A percentile compares a stretch with the other conserved stretches of the same genome.
Conservation (phyloP, 495 filamentous ascomycete species). For the Physcia stellaris region DNA sequence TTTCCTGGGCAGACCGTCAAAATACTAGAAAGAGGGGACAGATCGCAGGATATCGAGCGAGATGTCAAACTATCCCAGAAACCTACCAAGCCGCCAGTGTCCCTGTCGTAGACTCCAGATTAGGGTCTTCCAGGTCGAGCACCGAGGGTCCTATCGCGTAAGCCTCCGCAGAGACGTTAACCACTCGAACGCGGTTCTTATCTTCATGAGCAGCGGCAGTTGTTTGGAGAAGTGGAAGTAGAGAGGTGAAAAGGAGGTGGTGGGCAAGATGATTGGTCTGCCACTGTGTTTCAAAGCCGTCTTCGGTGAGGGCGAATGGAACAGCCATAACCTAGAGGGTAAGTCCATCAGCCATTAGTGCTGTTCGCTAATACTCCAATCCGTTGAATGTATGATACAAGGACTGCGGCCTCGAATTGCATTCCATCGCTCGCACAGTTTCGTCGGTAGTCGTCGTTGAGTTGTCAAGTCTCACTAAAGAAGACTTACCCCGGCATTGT, state of each 20-base stretch:
- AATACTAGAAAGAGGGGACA: neutral
- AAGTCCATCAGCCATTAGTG: conserved; percentile 16
- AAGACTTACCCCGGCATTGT: conserved; percentile 37
- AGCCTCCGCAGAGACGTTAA: conserved; percentile 26
- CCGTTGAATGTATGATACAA: no score
- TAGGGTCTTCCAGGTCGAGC: conserved; percentile 22
- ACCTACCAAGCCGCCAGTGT: conserved; percentile 3
- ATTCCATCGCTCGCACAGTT: no score
- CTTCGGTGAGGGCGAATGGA: conserved; percentile 18
- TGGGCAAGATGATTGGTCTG: conserved; percentile 33
- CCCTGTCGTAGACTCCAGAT: conserved; percentile 6
- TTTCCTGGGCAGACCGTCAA: conserved; percentile 4
- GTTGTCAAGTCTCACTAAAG: no score
- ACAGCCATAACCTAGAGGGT: conserved; percentile 31
- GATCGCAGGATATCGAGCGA: conserved; percentile 3
- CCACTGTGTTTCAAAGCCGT: conserved; percentile 21
- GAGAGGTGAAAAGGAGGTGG: conserved; percentile 26
- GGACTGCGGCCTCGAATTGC: no score
- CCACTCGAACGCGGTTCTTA: conserved; percentile 23
- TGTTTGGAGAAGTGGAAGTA: conserved; percentile 18
- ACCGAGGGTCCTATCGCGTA: conserved; percentile 20
- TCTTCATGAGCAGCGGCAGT: conserved; percentile 18
- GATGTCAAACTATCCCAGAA: conserved; percentile 1
- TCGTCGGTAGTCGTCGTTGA: no score
- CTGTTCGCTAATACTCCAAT: conserved; percentile 20